Conservation (phyloP, 495 filamentous ascomycete genomes). For the Aspergillus panamensis region DNA sequence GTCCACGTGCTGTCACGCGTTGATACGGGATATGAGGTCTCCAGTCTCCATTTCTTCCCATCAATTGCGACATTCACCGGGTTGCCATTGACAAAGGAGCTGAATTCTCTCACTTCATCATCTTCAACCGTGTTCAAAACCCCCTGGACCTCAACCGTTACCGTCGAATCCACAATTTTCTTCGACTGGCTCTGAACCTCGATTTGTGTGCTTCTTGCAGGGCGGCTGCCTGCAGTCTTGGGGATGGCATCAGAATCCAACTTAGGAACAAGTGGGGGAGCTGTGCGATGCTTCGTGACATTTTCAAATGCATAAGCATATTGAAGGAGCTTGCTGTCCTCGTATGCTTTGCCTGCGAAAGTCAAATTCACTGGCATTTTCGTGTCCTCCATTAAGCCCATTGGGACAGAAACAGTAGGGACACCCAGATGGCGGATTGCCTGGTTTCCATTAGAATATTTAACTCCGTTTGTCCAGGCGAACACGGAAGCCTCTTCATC, state of each 20-base stretch:
- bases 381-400: conserved; percentile 38
- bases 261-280: conserved; percentile 24
- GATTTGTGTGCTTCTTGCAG: conserved; percentile 11
- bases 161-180: conserved; percentile 18
- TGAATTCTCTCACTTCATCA: conserved; percentile 11
- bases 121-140: conserved; percentile 1
- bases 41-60: conserved; percentile 20
- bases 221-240: background rate
- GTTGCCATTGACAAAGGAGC: conserved; percentile 31
- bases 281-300: conserved; percentile 24
- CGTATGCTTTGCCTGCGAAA: conserved; percentile 35
- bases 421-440: conserved; percentile 36
- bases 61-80: conserved; percentile 18
- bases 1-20: conserved; percentile 30
- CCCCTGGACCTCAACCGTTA: conserved; percentile 24
- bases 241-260: conserved; percentile 29
- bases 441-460: conserved; percentile 37
- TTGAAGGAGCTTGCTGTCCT: conserved; percentile 28
- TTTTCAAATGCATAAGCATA: conserved; percentile 35
- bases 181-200: conserved; percentile 24
- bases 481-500: conserved; percentile 25
- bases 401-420: conserved; percentile 36
- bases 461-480: conserved; percentile 37
- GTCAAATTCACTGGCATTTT: conserved; percentile 37
- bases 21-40: conserved; percentile 24